These are phyloP conservation scores for Oryza glaberrima DNA, from an alignment of 176 grass and related monocot species.

Conservation along the genomic window DNA sequence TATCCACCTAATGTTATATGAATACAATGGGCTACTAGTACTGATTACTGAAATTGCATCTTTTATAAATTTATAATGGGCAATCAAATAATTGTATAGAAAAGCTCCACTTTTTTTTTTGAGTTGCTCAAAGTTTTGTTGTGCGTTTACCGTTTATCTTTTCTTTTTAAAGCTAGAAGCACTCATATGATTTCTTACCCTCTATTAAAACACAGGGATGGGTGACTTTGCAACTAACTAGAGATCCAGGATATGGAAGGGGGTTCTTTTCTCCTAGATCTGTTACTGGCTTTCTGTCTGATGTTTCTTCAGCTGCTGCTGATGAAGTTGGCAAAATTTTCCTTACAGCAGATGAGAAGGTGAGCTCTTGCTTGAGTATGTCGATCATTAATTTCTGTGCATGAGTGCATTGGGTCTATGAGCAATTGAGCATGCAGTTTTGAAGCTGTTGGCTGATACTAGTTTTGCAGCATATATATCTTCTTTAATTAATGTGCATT, in stretches of 20 bases:
- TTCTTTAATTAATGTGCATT: background rate
- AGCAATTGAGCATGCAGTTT: background rate
- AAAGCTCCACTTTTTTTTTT: constrained; percentile 24
- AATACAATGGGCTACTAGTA: background rate
- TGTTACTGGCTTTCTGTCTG: constrained; percentile 93
- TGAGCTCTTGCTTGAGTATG: constrained; percentile 43
- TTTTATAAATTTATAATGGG: background rate
- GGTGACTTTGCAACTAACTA: constrained; percentile 79
- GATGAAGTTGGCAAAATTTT: constrained; percentile 99
- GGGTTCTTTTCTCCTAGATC: constrained; percentile 96
- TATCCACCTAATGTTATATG: constrained; percentile 24
- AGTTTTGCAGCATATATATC: constrained; percentile 26
- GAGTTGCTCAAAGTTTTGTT: constrained; percentile 17
- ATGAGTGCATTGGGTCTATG: constrained; percentile 16
- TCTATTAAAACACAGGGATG: constrained; percentile 69
- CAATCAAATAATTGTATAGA: constrained; percentile 23
- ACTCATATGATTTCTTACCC: constrained; percentile 29
- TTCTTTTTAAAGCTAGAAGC: constrained; percentile 16
- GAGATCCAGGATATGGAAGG: constrained; percentile 70
- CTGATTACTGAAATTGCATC: background rate
- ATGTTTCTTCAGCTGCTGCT: constrained; percentile 87
- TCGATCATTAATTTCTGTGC: constrained; percentile 8
- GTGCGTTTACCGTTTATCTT: constrained; percentile 37
- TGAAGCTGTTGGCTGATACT: constrained; percentile 8
- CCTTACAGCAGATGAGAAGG: constrained; percentile 77